These are phyloP conservation scores for Moesziomyces globuligerus DNA, from an alignment of 1,284 basidiomycete species.

Conservation along the genomic window DNA sequence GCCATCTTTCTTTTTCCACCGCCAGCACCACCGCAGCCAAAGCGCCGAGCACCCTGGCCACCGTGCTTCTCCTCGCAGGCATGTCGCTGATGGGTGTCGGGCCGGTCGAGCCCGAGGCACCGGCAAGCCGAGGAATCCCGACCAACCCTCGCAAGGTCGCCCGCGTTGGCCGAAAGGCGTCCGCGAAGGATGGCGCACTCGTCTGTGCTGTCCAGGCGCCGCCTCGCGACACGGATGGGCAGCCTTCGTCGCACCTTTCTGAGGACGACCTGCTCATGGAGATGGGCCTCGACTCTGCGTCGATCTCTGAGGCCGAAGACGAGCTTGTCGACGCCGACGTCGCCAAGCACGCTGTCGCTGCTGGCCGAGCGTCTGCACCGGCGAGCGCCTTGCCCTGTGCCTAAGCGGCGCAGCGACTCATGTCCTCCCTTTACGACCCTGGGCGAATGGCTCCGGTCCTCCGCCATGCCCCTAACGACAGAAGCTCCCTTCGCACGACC, in stretches of 20 bases:
- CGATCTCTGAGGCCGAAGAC: constrained; percentile 28
- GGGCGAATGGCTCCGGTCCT: too few relatives aligned
- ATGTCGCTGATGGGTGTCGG: constrained; percentile 38
- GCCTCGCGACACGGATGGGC: constrained; percentile 8
- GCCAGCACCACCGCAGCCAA: constrained; percentile 7
- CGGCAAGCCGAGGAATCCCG: constrained; percentile 13
- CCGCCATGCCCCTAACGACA: constrained; percentile 9
- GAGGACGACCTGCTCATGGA: constrained; percentile 41
- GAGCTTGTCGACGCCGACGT: constrained; percentile 9
- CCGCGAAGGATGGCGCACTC: constrained; percentile 1
- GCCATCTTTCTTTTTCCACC: constrained; percentile 7
- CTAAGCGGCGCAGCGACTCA: background rate
- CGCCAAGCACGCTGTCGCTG: background rate
- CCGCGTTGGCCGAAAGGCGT: constrained; percentile 16
- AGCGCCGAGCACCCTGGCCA: constrained; percentile 21
- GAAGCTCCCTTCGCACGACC: constrained; percentile 13
- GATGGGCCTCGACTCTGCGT: constrained; percentile 32
- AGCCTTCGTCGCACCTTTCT: constrained; percentile 53
- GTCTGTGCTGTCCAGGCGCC: constrained; percentile 9
- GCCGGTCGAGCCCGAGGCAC: constrained; percentile 13
- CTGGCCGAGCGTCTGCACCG: constrained; percentile 3
- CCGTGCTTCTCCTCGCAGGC: constrained; percentile 24
- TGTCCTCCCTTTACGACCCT: constrained; percentile 8
- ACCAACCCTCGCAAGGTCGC: constrained; percentile 16
- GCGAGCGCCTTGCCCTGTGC: constrained; percentile 16